Percentiles rank a stretch among this genome's conserved stretches.
These are phyloP conservation scores for Wickerhamiella domercqiae DNA, from an alignment of 805 yeast species.

Conservation along the genomic window DNA sequence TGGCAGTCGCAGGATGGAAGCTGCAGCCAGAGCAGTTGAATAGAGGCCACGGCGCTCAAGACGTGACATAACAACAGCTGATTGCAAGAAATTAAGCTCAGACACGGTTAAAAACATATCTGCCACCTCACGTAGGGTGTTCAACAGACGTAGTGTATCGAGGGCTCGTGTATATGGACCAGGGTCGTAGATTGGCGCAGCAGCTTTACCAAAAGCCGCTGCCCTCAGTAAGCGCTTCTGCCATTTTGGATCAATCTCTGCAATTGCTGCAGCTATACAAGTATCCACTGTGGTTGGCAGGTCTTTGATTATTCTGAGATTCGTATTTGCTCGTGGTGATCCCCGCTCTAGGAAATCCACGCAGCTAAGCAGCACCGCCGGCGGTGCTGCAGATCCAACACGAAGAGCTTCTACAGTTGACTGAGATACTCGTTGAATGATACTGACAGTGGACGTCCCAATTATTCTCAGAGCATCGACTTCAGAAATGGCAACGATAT, in stretches of 20 bases:
- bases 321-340: slow-evolving; percentile 71
- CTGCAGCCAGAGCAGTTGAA: slow-evolving; percentile 46
- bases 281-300: slow-evolving; percentile 47
- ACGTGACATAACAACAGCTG: slow-evolving; percentile 40
- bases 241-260: slow-evolving; percentile 63
- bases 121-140: slow-evolving; percentile 38
- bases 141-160: slow-evolving; percentile 48
- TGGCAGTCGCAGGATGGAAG: slow-evolving; percentile 34
- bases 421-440: slow-evolving; percentile 46
- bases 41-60: slow-evolving; percentile 46
- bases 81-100: slow-evolving; percentile 38
- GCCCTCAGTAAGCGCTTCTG: slow-evolving; percentile 71
- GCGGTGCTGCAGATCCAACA: slow-evolving; percentile 71
- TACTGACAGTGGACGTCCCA: slow-evolving; percentile 41
- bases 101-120: slow-evolving; percentile 42
- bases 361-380: slow-evolving; percentile 72
- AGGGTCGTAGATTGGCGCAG: slow-evolving; percentile 37
- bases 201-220: slow-evolving; percentile 71
- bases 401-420: slow-evolving; percentile 48
- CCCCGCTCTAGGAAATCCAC: slow-evolving; percentile 47
- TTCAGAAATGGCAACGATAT: slow-evolving; percentile 33
- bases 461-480: slow-evolving; percentile 58
- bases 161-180: slow-evolving; percentile 49
- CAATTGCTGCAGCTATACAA: slow-evolving; percentile 59
- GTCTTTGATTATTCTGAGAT: slow-evolving; percentile 40